A percentile compares a stretch with the other conserved stretches of the same genome.
These are phyloP conservation scores for Coccinonectria pachysandricola DNA, from an alignment of 2,329 filamentous ascomycete genomes.

Conservation along the genomic window DNA sequence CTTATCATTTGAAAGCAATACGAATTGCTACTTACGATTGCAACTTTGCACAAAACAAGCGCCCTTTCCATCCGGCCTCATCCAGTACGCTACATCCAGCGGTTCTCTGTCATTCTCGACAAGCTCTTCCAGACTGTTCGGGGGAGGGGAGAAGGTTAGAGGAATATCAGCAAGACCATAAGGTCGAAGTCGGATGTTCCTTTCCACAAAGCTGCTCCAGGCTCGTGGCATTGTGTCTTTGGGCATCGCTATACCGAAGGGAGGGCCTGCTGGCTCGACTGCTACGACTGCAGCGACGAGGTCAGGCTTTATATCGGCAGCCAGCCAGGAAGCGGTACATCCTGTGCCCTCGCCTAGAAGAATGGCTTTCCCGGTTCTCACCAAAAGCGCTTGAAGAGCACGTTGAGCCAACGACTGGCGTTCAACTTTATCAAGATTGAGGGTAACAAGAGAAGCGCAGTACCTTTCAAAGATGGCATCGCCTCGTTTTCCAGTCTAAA, in stretches of 20 bases:
- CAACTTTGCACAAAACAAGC: constrained; percentile 17
- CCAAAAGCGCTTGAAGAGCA: constrained; percentile 32
- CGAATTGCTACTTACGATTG: no score
- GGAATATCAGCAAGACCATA: constrained; percentile 34
- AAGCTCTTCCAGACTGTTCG: constrained; percentile 7
- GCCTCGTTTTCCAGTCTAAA: constrained; percentile 25
- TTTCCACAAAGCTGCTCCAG: constrained; percentile 13
- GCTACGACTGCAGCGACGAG: constrained; percentile 38
- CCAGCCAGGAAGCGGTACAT: constrained; percentile 34
- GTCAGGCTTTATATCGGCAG: constrained; percentile 37
- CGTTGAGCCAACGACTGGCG: constrained; percentile 23
- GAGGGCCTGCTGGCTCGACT: constrained; percentile 44
- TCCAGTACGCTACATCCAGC: constrained; percentile 7
- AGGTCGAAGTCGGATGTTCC: constrained; percentile 20
- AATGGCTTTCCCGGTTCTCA: constrained; percentile 30
- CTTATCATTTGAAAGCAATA: no score
- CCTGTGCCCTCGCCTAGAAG: constrained; percentile 42
- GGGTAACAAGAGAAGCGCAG: constrained; percentile 31
- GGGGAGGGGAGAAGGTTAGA: constrained; percentile 30
- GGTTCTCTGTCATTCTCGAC: constrained; percentile 3
- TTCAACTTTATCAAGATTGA: constrained; percentile 17
- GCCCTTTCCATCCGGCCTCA: constrained; percentile 7
- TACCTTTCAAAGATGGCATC: constrained; percentile 40
- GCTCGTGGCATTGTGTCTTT: constrained; percentile 5
- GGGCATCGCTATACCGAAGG: constrained; percentile 25